phyloP scores from a whole-genome alignment of 768 basidiomycete genomes.

The Filobasidium wieringae region DNA sequence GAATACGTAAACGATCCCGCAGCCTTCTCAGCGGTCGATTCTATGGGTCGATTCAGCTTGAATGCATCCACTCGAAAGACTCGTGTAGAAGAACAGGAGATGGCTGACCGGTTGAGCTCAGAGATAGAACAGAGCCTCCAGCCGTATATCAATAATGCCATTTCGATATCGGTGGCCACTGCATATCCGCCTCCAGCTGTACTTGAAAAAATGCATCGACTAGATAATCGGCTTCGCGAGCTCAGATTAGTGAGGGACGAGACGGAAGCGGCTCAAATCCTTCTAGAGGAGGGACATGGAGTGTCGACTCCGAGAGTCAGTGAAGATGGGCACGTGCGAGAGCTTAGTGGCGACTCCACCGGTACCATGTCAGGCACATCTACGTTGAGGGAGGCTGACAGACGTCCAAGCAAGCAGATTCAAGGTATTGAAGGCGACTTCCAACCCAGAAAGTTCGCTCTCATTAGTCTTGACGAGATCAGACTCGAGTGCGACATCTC shows the following conservation, averaged over 20 bases:
- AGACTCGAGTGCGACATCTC: constrained; percentile 59
- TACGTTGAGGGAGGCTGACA: too few relatives aligned
- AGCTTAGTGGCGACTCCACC: too few relatives aligned
- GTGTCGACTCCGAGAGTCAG: not conserved
- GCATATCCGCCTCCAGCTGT: constrained; percentile 87
- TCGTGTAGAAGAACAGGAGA: constrained; percentile 1
- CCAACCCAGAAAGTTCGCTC: not conserved
- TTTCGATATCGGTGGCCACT: constrained; percentile 85
- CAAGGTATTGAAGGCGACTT: not conserved
- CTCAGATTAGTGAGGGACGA: constrained; percentile 76
- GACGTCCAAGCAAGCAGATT: too few relatives aligned
- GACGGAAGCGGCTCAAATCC: constrained; percentile 46
- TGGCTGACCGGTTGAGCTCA: constrained; percentile 3
- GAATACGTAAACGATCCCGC: too few relatives aligned
- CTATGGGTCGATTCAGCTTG: constrained; percentile 72
- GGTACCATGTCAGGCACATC: too few relatives aligned
- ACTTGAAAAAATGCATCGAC: constrained; percentile 70
- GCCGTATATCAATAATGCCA: constrained; percentile 71
- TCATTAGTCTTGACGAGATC: constrained; percentile 47
- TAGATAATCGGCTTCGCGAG: constrained; percentile 63
- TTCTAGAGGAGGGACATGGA: constrained; percentile 57
- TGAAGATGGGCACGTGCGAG: not conserved
- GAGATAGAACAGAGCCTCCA: constrained; percentile 43
- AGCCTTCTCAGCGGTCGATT: constrained; percentile 24
- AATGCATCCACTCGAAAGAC: not conserved